Percentiles rank a stretch among this genome's conserved stretches.
These are phyloP conservation scores for Conringia planisiliqua DNA, from an alignment of 345 rosid species.

Conservation along the genomic window DNA sequence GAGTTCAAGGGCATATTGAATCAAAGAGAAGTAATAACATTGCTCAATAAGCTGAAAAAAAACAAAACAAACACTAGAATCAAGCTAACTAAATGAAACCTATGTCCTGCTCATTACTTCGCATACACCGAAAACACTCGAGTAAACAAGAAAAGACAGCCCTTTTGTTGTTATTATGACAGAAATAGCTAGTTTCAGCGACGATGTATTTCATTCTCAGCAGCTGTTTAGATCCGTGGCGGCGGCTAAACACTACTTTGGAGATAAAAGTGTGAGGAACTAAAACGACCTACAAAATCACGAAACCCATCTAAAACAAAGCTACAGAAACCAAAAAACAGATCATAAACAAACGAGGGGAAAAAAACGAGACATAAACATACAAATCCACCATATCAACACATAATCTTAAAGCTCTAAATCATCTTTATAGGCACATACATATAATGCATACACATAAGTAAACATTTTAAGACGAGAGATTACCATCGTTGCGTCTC, in stretches of 20 bases:
- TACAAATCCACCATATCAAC: background rate
- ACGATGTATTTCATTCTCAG: background rate
- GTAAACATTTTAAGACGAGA: background rate
- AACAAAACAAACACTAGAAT: no score
- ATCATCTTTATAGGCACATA: background rate
- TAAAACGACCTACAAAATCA: background rate
- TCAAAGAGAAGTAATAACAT: no score
- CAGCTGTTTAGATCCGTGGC: background rate
- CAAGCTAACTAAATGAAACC: no score
- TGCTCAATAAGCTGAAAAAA: no score
- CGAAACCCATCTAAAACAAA: background rate
- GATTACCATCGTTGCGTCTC: constrained; percentile 70
- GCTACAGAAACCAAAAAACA: background rate
- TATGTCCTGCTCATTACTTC: no score
- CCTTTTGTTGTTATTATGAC: no score
- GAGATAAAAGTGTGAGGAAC: background rate
- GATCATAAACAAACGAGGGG: background rate
- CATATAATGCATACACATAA: background rate
- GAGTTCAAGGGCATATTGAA: no score
- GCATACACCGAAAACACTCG: background rate
- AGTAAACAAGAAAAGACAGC: background rate
- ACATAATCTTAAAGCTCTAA: background rate
- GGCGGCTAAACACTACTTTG: background rate
- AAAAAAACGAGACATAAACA: background rate
- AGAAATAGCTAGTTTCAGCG: background rate